Conservation (phyloP, 495 filamentous ascomycete genomes). For the Cercophora scortea region DNA sequence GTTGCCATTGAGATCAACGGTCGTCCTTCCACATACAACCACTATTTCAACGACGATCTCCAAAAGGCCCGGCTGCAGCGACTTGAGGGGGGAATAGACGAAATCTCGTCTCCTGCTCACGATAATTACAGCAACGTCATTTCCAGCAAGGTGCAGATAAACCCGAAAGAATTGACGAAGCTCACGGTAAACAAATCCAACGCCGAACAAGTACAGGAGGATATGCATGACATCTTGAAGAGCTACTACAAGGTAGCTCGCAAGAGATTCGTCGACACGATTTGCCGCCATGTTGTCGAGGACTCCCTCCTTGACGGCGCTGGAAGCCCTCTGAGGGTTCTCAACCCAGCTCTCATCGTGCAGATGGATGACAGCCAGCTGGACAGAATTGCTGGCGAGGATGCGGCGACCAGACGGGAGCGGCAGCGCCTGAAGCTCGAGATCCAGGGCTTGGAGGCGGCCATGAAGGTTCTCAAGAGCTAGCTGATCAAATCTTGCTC, state of each 20-base stretch:
- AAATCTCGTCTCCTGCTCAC: not conserved
- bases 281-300: constrained; percentile 33
- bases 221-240: constrained; percentile 51
- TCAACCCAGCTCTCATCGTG: constrained; percentile 19
- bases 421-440: constrained; percentile 18
- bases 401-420: constrained; percentile 9
- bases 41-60: constrained; percentile 45
- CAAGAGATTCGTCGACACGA: constrained; percentile 49
- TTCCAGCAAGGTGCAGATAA: not conserved
- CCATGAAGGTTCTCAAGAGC: constrained; percentile 12
- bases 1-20: constrained; percentile 41
- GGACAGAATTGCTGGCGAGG: constrained; percentile 32
- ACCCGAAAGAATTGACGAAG: constrained; percentile 1
- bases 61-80: constrained; percentile 27
- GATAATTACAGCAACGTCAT: not conserved
- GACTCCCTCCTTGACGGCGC: constrained; percentile 23
- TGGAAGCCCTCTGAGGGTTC: constrained; percentile 21
- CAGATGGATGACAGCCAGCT: constrained; percentile 22
- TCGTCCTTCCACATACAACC: constrained; percentile 41
- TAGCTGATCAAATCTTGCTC: not conserved
- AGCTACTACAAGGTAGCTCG: constrained; percentile 54
- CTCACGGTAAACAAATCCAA: constrained; percentile 35
- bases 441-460: constrained; percentile 16
- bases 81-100: constrained; percentile 11
- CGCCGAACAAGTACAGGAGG: constrained; percentile 32